Percentiles rank a stretch among this genome's conserved stretches.
Conservation (phyloP, 2,329 filamentous ascomycete species). For the Anthostomella pinea region DNA sequence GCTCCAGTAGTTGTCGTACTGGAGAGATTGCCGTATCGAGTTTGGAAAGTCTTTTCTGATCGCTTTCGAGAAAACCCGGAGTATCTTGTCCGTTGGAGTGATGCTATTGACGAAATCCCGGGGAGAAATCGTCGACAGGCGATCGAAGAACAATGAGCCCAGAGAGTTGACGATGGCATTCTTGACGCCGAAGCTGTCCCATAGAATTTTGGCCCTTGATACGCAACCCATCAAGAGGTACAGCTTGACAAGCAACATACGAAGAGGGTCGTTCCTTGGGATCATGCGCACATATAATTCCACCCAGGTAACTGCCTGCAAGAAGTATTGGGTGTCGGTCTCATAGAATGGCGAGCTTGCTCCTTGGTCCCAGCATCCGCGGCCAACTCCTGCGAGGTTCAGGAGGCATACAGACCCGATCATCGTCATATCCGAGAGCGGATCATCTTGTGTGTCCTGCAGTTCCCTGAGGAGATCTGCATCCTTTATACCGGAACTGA, state of each 20-base stretch:
- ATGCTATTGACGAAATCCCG: slow-evolving; percentile 33
- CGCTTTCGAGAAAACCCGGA: slow-evolving; percentile 45
- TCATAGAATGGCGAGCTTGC: slow-evolving; percentile 19
- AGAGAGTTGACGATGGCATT: slow-evolving; percentile 57
- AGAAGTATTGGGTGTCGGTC: slow-evolving; percentile 32
- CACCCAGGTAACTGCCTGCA: slow-evolving; percentile 49
- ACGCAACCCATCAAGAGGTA: slow-evolving; percentile 51
- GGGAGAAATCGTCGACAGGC: slow-evolving; percentile 51
- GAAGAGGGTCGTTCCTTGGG: slow-evolving; percentile 46
- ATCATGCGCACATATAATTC: slow-evolving; percentile 44
- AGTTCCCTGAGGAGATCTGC: slow-evolving; percentile 7
- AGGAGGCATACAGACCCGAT: slow-evolving; percentile 28
- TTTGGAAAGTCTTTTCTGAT: slow-evolving; percentile 36
- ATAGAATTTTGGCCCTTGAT: slow-evolving; percentile 45
- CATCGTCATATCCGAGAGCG: slow-evolving; percentile 23
- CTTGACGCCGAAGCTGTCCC: slow-evolving; percentile 53
- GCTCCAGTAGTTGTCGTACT: slow-evolving; percentile 49
- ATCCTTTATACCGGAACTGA: slow-evolving; percentile 17
- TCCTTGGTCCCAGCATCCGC: not conserved
- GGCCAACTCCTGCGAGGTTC: slow-evolving; percentile 21
- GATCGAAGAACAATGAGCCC: slow-evolving; percentile 53
- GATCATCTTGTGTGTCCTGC: slow-evolving; percentile 17
- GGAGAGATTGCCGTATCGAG: slow-evolving; percentile 48
- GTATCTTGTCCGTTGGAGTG: slow-evolving; percentile 37
- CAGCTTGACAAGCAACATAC: slow-evolving; percentile 50